phyloP scores from a whole-genome alignment of 306 rosid genomes.

The Trichosanthes cucumerina region DNA sequence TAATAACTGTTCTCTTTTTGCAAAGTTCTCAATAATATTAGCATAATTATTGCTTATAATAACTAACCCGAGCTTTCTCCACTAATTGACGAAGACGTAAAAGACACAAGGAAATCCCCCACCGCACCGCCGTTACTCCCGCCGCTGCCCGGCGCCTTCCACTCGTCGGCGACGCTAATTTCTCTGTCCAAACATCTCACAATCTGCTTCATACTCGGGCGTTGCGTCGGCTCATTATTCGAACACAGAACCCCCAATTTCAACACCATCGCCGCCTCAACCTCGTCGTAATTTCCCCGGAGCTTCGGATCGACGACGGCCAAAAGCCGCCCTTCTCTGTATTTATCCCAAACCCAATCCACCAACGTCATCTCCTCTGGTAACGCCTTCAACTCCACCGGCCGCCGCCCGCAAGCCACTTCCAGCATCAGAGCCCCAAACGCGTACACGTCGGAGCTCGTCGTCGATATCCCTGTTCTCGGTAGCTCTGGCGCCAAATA shows the following conservation, averaged over 20 bases:
- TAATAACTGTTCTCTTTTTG: neutral
- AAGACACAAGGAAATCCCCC: conserved; percentile 32
- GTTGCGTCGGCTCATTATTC: conserved; percentile 22
- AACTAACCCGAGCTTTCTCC: neutral
- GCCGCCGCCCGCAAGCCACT: conserved; percentile 42
- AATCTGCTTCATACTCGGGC: conserved; percentile 47
- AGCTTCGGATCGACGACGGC: conserved; percentile 35
- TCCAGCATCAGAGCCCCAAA: conserved; percentile 48
- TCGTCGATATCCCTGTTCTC: conserved; percentile 44
- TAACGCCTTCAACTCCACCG: conserved; percentile 37
- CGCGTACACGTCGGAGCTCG: conserved; percentile 40
- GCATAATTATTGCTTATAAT: neutral
- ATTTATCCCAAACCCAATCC: conserved; percentile 52
- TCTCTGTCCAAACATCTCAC: conserved; percentile 47
- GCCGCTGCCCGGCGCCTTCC: conserved; percentile 24
- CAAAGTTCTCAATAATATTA: neutral
- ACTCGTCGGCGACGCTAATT: conserved; percentile 22
- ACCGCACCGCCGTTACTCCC: conserved; percentile 25
- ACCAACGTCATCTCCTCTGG: conserved; percentile 39
- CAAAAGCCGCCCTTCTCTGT: conserved; percentile 27
- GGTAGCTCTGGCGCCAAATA: conserved; percentile 53
- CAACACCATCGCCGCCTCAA: conserved; percentile 28
- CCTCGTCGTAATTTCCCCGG: conserved; percentile 22
- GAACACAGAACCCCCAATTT: conserved; percentile 46
- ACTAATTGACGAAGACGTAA: conserved; percentile 23